Evolutionary conservation across 108 stramenopile genomes (phyloP).

Genomic region (Cyclostephanos tholiformis): DNA sequence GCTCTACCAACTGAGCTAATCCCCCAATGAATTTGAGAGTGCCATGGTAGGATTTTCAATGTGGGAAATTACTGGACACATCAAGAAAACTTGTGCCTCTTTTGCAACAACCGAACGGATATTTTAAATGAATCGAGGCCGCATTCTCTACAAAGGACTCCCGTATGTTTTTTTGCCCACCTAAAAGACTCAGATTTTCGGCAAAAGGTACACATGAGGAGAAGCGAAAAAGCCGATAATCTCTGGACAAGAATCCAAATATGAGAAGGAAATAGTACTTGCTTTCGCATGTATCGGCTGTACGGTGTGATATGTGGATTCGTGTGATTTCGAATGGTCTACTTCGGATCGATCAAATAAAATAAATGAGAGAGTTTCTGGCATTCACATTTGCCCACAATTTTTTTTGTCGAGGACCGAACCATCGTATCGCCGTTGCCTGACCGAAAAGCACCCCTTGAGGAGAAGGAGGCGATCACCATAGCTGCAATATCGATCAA

Average conservation of each 20-base stretch:
- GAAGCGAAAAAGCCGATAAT: background rate
- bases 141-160: too few relatives aligned
- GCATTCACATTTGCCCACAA: background rate
- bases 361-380: background rate
- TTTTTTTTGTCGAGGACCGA: slow-evolving; percentile 10
- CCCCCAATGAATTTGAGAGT: slow-evolving; percentile 52
- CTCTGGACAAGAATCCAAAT: background rate
- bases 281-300: background rate
- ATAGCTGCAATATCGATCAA: background rate
- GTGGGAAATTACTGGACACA: too few relatives aligned
- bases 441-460: background rate
- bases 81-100: background rate
- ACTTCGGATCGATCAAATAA: background rate
- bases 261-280: background rate
- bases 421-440: slow-evolving; percentile 8
- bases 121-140: background rate
- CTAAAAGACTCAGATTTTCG: background rate
- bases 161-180: background rate
- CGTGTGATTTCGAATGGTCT: background rate
- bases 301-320: background rate
- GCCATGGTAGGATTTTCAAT: too few relatives aligned
- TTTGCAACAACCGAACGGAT: background rate
- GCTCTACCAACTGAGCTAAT: slow-evolving; percentile 92
- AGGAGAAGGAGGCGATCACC: background rate
- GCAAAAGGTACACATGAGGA: background rate